Evolutionary conservation across 73 alveolate species (phyloP).

Genomic region (Blepharisma stoltei): DNA sequence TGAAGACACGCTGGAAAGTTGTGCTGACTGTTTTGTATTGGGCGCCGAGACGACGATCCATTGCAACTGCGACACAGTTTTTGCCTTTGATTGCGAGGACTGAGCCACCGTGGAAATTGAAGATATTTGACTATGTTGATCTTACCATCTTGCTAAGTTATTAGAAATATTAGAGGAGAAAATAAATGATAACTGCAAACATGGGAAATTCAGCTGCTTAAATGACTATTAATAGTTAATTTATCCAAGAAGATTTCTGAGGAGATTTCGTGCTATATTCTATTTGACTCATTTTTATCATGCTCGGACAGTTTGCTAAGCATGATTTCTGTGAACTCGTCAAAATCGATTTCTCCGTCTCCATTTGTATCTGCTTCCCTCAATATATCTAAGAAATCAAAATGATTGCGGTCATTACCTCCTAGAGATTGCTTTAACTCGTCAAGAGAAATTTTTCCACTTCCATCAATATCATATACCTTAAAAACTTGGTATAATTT

Average conservation of each 20-base stretch:
- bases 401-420: conserved; percentile 32
- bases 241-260: no score
- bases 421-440: conserved; percentile 29
- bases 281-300: no score
- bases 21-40: conserved; percentile 80
- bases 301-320: not conserved
- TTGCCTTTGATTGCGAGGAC: conserved; percentile 95
- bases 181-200: no score
- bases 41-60: conserved; percentile 93
- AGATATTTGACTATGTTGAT: conserved; percentile 45
- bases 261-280: no score
- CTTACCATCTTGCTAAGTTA: conserved; percentile 59
- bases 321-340: conserved; percentile 9
- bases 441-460: conserved; percentile 41
- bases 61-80: conserved; percentile 93
- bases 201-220: no score
- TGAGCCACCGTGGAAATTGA: conserved; percentile 88
- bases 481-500: conserved; percentile 38
- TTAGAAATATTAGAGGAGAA: not conserved
- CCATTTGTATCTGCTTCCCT: conserved; percentile 51
- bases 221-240: no score
- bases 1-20: conserved; percentile 86
- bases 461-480: conserved; percentile 40
- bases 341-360: conserved; percentile 46
- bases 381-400: conserved; percentile 36